These are phyloP conservation scores for Ophiostoma piceae DNA, from an alignment of 2,329 filamentous ascomycete species.

Conservation along the genomic window DNA sequence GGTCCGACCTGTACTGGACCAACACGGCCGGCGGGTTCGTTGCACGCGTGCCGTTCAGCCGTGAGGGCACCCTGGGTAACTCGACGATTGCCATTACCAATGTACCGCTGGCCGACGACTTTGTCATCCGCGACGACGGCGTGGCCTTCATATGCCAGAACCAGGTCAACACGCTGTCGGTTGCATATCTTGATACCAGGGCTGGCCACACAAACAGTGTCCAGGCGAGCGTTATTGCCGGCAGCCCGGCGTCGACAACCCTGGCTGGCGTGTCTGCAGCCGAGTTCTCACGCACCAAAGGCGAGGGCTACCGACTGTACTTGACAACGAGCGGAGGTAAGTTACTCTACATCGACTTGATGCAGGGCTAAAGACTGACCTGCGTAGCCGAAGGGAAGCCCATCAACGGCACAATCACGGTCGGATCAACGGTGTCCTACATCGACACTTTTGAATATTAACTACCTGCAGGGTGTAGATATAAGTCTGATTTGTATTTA, in stretches of 20 bases:
- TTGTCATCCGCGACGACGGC: neutral
- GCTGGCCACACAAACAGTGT: neutral
- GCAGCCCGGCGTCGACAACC: neutral
- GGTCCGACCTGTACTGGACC: neutral
- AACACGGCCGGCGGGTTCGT: neutral
- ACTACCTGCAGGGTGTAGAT: neutral
- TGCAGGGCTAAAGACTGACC: neutral
- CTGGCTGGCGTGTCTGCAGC: conserved; percentile 7
- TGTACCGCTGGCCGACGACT: neutral
- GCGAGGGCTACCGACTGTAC: neutral
- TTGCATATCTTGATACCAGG: neutral
- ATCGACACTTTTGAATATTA: neutral
- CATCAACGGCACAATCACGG: neutral
- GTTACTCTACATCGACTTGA: neutral
- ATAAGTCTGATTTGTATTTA: neutral
- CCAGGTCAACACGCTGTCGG: neutral
- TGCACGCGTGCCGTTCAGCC: neutral
- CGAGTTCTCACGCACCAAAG: neutral
- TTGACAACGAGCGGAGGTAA: neutral
- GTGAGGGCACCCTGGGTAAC: neutral
- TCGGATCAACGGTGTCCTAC: neutral
- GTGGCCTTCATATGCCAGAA: conserved; percentile 3
- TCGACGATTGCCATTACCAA: neutral
- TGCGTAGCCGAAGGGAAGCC: neutral
- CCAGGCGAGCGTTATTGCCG: neutral